A percentile compares a stretch with the other conserved stretches of the same genome.
phyloP scores from a whole-genome alignment of 352 stramenopile species.

The Phytophthora brassicae region DNA sequence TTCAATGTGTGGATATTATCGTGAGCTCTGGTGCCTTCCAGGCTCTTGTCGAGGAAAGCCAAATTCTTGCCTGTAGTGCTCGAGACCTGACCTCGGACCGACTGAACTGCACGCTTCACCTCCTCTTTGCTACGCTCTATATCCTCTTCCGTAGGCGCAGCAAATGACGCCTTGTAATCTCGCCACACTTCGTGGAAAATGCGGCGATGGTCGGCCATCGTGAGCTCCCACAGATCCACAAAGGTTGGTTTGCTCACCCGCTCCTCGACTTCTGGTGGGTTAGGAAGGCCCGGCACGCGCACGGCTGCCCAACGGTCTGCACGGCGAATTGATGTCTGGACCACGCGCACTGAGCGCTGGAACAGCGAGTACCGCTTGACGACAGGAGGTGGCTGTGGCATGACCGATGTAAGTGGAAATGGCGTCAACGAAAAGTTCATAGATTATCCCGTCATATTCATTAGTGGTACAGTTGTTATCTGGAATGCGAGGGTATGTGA shows the following conservation, averaged over 20 bases:
- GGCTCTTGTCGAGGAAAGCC: constrained; percentile 57
- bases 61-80: constrained; percentile 59
- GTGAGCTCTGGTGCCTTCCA: constrained; percentile 68
- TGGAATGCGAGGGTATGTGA: not conserved
- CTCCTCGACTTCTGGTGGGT: constrained; percentile 62
- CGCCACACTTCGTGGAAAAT: constrained; percentile 67
- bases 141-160: constrained; percentile 51
- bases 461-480: not conserved
- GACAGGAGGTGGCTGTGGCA: constrained; percentile 11
- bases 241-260: constrained; percentile 50
- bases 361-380: constrained; percentile 78
- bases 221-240: constrained; percentile 81
- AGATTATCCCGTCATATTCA: not conserved
- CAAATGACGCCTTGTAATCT: constrained; percentile 73
- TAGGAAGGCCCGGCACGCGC: constrained; percentile 66
- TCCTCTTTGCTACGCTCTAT: constrained; percentile 68
- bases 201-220: constrained; percentile 62
- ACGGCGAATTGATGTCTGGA: constrained; percentile 63
- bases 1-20: constrained; percentile 56
- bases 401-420: not conserved
- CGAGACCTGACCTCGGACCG: constrained; percentile 57
- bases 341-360: constrained; percentile 67
- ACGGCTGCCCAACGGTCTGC: constrained; percentile 54
- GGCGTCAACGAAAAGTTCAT: not conserved
- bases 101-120: constrained; percentile 46